Evolutionary conservation across 257 asterid genomes (phyloP).

Genomic region (Avicennia marina): DNA sequence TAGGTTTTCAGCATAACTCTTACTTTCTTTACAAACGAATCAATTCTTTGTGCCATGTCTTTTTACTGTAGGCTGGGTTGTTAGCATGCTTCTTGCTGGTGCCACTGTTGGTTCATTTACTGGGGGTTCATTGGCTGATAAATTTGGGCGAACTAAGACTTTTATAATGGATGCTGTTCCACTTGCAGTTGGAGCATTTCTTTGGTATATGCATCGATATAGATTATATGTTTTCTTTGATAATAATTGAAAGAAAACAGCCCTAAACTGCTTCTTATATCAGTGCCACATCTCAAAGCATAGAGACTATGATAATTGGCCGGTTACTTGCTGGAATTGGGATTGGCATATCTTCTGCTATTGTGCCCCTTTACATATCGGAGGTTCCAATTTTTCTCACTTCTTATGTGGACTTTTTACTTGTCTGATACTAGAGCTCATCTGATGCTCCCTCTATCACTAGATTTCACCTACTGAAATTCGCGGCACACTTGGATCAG

Average conservation of each 20-base stretch:
- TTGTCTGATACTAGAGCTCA: not conserved
- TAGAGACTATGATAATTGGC: conserved; percentile 83
- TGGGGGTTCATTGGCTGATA: conserved; percentile 93
- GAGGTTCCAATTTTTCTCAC: conserved; percentile 50
- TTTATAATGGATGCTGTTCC: conserved; percentile 87
- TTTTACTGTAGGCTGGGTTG: conserved; percentile 76
- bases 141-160: conserved; percentile 92
- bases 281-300: conserved; percentile 76
- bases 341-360: conserved; percentile 91
- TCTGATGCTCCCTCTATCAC: conserved; percentile 24
- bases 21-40: conserved; percentile 12
- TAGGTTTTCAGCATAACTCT: not conserved
- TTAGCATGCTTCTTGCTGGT: conserved; percentile 92
- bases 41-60: conserved; percentile 7
- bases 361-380: conserved; percentile 96
- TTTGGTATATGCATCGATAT: conserved; percentile 50
- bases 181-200: conserved; percentile 79
- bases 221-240: not conserved
- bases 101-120: conserved; percentile 96
- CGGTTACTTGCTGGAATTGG: conserved; percentile 90
- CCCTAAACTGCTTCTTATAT: conserved; percentile 12
- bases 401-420: conserved; percentile 8
- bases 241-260: conserved; percentile 2
- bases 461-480: conserved; percentile 96
- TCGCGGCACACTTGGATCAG: conserved; percentile 92